Evolutionary conservation across 495 filamentous ascomycete species (phyloP), one percentile per base, ranked within the genome.

Genomic region (Hypoxylon lienhwacheense): DNA sequence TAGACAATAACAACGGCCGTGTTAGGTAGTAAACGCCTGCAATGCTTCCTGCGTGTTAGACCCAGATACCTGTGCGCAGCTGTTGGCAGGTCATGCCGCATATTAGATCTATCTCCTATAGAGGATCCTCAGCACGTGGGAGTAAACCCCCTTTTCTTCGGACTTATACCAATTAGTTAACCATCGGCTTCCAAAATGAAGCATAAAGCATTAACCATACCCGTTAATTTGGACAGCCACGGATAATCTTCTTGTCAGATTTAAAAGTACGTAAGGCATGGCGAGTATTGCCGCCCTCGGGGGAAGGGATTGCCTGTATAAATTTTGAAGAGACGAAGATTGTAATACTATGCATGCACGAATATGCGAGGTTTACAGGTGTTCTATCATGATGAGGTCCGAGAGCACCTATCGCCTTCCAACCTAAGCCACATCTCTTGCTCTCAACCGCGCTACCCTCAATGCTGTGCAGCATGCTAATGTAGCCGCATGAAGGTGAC

Each of bases 401-500:
- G 58, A 52, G 55, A 48, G 58, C 42, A 20, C 14, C 28, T 34
- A 5, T 39, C 10, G 33, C 47, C 46, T 44, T 12, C 39, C 39
- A 19, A 48, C 7, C 14, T 45, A 45, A 39, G 37, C 37, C 28
- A n/a, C n/a, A n/a, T n/a, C n/a, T n/a, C n/a, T n/a, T 42, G 20
- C 35, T 14, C 17, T 19, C 11, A 14, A 25, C 12, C 20, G 16
- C 14, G 15, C 26, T 26, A 34, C 12, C 21, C 37, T 41, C 45
- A 47, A 35, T 46, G 32, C 45, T 17, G 37, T 21, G 32, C 54
- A 52, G 48, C 7, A 20, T 42, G 47, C 45, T 53, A 29, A 50
- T 47, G 17, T 12, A 39, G 46, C 42, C 55, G 54, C 52, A 55
- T 61, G 35, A 50, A n/a, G 26, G 39, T 43, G 24, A 46, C 58